Evolutionary conservation across 257 asterid species (phyloP).

Genomic region (Solanum sitiens): DNA sequence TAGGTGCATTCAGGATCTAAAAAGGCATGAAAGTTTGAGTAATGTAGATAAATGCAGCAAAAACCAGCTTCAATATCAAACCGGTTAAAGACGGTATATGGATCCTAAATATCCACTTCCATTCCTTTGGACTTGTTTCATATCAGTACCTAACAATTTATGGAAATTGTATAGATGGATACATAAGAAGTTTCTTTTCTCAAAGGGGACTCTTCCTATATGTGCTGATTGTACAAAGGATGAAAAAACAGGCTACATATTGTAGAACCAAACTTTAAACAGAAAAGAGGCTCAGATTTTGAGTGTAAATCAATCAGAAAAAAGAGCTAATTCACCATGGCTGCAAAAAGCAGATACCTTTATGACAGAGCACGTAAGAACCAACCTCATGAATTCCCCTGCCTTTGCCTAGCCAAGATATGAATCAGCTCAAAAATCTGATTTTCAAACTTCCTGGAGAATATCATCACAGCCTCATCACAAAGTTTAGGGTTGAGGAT

Average conservation of each 20-base stretch:
- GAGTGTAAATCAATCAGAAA: not conserved
- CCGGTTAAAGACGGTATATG: not conserved
- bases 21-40: not conserved
- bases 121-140: not conserved
- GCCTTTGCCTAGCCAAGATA: conserved; percentile 16
- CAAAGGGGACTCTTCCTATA: not conserved
- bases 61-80: not conserved
- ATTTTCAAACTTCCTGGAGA: not conserved
- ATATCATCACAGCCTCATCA: not conserved
- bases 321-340: not conserved
- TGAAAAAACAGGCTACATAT: not conserved
- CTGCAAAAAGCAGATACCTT: not conserved
- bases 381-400: not conserved
- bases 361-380: not conserved
- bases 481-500: not conserved
- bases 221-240: not conserved
- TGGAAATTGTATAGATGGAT: not conserved
- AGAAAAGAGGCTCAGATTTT: not conserved
- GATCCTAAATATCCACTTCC: not conserved
- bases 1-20: not conserved
- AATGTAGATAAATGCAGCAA: not conserved
- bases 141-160: not conserved
- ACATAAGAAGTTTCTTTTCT: not conserved
- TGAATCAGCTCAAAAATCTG: not conserved
- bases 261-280: not conserved